Evolutionary conservation across 2,329 filamentous ascomycete species (phyloP).

Genomic region (Aspergillus fischeri): DNA sequence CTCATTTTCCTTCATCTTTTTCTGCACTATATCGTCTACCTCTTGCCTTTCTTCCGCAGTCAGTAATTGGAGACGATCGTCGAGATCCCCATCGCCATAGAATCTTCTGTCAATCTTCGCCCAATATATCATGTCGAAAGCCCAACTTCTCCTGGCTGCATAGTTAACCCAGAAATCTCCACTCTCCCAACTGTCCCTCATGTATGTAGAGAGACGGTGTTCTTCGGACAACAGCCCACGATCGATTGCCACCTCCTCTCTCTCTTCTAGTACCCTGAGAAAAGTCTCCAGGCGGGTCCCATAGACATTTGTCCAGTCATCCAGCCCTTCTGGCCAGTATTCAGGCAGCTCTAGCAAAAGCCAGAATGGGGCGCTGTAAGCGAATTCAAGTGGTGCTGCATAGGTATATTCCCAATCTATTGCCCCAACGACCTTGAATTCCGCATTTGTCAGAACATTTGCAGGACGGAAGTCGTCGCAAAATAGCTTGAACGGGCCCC

Average conservation of each 20-base stretch:
- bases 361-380: constrained; percentile 14
- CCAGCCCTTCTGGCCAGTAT: constrained; percentile 15
- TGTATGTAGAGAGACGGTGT: constrained; percentile 14
- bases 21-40: too few relatives aligned
- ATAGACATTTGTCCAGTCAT: constrained; percentile 15
- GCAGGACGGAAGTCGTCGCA: constrained; percentile 25
- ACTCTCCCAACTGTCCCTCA: constrained; percentile 18
- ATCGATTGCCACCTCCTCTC: constrained; percentile 7
- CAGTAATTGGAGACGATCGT: constrained; percentile 15
- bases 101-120: constrained; percentile 20
- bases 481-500: constrained; percentile 21
- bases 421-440: constrained; percentile 15
- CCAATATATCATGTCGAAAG: constrained; percentile 25
- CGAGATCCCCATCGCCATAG: constrained; percentile 16
- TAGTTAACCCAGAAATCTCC: constrained; percentile 22
- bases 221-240: neutral
- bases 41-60: constrained; percentile 11
- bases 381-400: constrained; percentile 16
- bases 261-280: constrained; percentile 11
- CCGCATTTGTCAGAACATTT: constrained; percentile 23
- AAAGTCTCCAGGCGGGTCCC: constrained; percentile 11
- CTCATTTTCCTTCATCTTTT: too few relatives aligned
- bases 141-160: constrained; percentile 19
- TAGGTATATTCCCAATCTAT: constrained; percentile 30
- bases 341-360: constrained; percentile 18